Evolutionary conservation across 1,139 yeast genomes (phyloP).

Genomic region (Yamadazyma sp.): DNA sequence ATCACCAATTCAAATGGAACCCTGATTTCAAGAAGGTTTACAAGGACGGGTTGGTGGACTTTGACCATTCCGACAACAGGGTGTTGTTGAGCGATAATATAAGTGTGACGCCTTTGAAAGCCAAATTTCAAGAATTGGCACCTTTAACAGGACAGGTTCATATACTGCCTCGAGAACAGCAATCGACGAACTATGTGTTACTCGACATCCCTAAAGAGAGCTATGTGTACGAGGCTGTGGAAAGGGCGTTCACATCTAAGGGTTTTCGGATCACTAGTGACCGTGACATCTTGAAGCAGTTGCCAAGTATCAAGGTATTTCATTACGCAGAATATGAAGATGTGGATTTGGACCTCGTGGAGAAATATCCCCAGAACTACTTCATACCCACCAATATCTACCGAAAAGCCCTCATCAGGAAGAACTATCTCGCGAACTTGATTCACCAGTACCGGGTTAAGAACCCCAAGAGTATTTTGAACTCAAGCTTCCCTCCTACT

Average conservation of each 20-base stretch:
- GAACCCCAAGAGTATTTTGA: conserved; percentile 65
- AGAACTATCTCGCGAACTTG: conserved; percentile 83
- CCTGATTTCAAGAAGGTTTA: conserved; percentile 79
- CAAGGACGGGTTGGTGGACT: conserved; percentile 53
- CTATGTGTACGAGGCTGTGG: conserved; percentile 62
- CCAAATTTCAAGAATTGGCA: conserved; percentile 60
- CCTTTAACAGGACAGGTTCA: conserved; percentile 59
- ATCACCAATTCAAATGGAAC: conserved; percentile 62
- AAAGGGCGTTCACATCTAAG: conserved; percentile 37
- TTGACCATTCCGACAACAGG: conserved; percentile 56
- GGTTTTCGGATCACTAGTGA: conserved; percentile 27
- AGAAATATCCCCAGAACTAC: conserved; percentile 44
- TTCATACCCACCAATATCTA: conserved; percentile 79
- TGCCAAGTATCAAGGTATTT: conserved; percentile 37
- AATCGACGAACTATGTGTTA: conserved; percentile 17
- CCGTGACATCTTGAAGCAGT: conserved; percentile 19
- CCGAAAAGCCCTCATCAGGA: conserved; percentile 84
- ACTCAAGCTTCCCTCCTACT: conserved; percentile 67
- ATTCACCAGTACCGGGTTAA: conserved; percentile 72
- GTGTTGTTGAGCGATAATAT: conserved; percentile 51
- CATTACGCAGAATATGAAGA: conserved; percentile 93
- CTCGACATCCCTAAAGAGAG: conserved; percentile 38
- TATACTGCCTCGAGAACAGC: conserved; percentile 26
- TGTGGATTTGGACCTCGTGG: conserved; percentile 66
- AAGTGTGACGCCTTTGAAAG: conserved; percentile 83